Percentiles rank a stretch among this genome's conserved stretches.
These are phyloP conservation scores for Metarhizium album DNA, from an alignment of 2,329 filamentous ascomycete genomes.

Conservation along the genomic window DNA sequence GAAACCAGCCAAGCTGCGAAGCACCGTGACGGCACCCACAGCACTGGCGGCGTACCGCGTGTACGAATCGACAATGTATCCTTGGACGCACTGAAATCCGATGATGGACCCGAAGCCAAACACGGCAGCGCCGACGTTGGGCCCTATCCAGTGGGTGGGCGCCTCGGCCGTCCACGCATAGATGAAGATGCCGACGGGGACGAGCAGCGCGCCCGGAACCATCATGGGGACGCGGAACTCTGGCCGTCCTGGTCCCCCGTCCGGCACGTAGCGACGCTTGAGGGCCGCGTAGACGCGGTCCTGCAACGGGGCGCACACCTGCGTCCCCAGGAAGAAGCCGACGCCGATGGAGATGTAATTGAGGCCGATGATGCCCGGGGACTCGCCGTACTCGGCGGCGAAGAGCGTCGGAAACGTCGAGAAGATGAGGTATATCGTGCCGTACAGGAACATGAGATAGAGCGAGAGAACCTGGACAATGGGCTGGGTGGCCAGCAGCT, in stretches of 20 bases:
- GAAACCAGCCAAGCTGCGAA: slow-evolving; percentile 38
- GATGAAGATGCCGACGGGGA: slow-evolving; percentile 32
- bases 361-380: slow-evolving; percentile 32
- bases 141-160: slow-evolving; percentile 33
- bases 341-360: slow-evolving; percentile 20
- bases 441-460: slow-evolving; percentile 56
- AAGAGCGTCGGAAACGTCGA: slow-evolving; percentile 44
- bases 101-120: slow-evolving; percentile 28
- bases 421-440: slow-evolving; percentile 46
- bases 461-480: slow-evolving; percentile 57
- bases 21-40: slow-evolving; percentile 31
- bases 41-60: slow-evolving; percentile 34
- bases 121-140: slow-evolving; percentile 31
- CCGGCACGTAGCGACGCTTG: slow-evolving; percentile 26
- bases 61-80: slow-evolving; percentile 37
- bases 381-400: slow-evolving; percentile 46
- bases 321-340: slow-evolving; percentile 20
- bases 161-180: slow-evolving; percentile 35
- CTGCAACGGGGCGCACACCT: slow-evolving; percentile 30
- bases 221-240: slow-evolving; percentile 34
- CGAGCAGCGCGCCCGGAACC: slow-evolving; percentile 27
- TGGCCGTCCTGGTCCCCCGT: slow-evolving; percentile 24
- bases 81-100: slow-evolving; percentile 34
- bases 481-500: slow-evolving; percentile 48
- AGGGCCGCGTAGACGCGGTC: slow-evolving; percentile 34